Percentiles rank a stretch among this genome's conserved stretches.
Conservation (phyloP, 1,139 yeast genomes). For the Hansenula sp. region DNA sequence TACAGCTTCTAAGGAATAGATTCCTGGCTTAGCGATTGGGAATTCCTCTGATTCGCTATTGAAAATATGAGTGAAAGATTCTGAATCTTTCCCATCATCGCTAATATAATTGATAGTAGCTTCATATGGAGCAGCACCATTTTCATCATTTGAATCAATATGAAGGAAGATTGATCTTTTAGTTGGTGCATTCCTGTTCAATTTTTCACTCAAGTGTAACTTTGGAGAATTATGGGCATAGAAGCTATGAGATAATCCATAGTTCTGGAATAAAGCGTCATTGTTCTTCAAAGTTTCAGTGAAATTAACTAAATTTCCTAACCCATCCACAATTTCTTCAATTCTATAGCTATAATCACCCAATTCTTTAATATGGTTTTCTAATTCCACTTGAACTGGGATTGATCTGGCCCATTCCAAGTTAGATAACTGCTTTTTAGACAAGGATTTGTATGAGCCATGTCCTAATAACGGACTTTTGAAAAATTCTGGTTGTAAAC, state of each 20-base stretch:
- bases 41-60: conserved; percentile 24
- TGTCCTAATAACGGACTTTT: conserved; percentile 30
- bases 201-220: conserved; percentile 33
- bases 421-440: conserved; percentile 31
- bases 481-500: conserved; percentile 43
- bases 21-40: conserved; percentile 55
- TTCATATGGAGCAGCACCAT: conserved; percentile 40
- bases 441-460: conserved; percentile 21
- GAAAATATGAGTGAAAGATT: conserved; percentile 35
- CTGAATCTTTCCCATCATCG: conserved; percentile 27
- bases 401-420: conserved; percentile 51
- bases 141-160: conserved; percentile 24
- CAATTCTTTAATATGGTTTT: conserved; percentile 41
- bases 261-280: conserved; percentile 36
- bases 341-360: conserved; percentile 68
- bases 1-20: conserved; percentile 50
- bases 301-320: conserved; percentile 67
- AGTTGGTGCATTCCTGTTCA: conserved; percentile 36
- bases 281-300: conserved; percentile 27
- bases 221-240: conserved; percentile 63
- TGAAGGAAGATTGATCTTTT: conserved; percentile 38
- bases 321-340: conserved; percentile 64
- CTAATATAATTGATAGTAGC: conserved; percentile 36
- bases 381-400: conserved; percentile 45
- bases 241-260: conserved; percentile 50